Conservation (phyloP, 2,329 filamentous ascomycete genomes). For the Phialocephala subalpina region DNA sequence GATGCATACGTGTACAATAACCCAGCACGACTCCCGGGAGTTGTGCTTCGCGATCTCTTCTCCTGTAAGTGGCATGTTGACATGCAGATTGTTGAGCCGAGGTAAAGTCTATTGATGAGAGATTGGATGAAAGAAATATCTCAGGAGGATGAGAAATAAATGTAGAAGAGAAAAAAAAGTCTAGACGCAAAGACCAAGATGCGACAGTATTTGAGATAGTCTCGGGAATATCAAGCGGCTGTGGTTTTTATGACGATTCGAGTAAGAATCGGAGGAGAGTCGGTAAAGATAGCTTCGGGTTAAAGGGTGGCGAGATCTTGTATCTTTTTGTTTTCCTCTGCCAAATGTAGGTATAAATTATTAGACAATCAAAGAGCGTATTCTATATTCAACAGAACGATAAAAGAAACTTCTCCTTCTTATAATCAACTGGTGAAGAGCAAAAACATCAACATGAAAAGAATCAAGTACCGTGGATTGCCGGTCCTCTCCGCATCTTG, state of each 20-base stretch:
- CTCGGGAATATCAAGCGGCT: conserved; percentile 11
- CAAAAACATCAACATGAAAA: too few relatives aligned
- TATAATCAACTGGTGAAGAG: too few relatives aligned
- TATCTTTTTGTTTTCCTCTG: too few relatives aligned
- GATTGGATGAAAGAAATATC: background rate
- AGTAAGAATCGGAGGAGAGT: background rate
- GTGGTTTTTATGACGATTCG: background rate
- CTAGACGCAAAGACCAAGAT: conserved; percentile 9
- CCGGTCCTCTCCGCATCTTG: too few relatives aligned
- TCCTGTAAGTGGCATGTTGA: conserved; percentile 52
- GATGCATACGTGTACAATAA: conserved; percentile 77
- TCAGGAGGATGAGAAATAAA: background rate
- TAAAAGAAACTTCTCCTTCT: too few relatives aligned
- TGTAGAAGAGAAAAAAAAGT: conserved; percentile 4
- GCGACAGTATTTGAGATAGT: conserved; percentile 8
- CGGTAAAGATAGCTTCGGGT: conserved; percentile 1
- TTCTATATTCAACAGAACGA: too few relatives aligned
- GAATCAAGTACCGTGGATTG: too few relatives aligned
- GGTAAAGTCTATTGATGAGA: conserved; percentile 11
- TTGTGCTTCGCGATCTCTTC: conserved; percentile 76
- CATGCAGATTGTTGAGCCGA: conserved; percentile 19
- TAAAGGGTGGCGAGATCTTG: background rate
- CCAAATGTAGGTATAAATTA: too few relatives aligned
- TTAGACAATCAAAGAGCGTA: too few relatives aligned
- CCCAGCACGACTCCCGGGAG: conserved; percentile 86